These are phyloP conservation scores for Geosmithia morbida DNA, from an alignment of 2,329 filamentous ascomycete species.

Conservation along the genomic window DNA sequence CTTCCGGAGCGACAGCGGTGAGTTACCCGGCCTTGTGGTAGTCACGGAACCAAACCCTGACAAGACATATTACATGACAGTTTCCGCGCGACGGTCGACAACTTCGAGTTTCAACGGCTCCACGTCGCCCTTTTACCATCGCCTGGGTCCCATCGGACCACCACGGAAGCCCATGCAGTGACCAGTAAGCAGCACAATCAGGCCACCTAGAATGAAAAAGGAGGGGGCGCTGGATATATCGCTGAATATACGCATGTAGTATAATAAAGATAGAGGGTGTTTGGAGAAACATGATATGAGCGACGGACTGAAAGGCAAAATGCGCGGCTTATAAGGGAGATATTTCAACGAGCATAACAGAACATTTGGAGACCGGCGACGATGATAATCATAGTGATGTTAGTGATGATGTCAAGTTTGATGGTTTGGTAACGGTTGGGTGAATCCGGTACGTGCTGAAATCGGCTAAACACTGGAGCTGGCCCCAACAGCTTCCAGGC, in stretches of 20 bases:
- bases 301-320: too few relatives aligned
- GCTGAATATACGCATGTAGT: not conserved
- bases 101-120: not conserved
- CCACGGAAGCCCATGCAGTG: not conserved
- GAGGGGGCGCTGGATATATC: not conserved
- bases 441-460: not conserved
- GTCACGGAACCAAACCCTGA: not conserved
- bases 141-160: not conserved
- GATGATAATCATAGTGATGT: too few relatives aligned
- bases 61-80: not conserved
- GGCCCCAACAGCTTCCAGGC: not conserved
- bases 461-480: not conserved
- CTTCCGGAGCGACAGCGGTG: not conserved
- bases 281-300: too few relatives aligned
- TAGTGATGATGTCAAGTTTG: not conserved
- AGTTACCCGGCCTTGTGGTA: not conserved
- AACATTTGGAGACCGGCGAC: too few relatives aligned
- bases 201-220: not conserved
- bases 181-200: not conserved
- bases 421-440: not conserved
- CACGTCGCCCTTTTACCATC: not conserved
- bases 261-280: not conserved
- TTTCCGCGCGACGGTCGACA: not conserved
- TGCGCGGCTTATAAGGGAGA: too few relatives aligned
- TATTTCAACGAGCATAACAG: too few relatives aligned